These are phyloP conservation scores for Fennellomyces sp. DNA, from an alignment of 371 early-diverging fungal genomes.

Conservation along the genomic window DNA sequence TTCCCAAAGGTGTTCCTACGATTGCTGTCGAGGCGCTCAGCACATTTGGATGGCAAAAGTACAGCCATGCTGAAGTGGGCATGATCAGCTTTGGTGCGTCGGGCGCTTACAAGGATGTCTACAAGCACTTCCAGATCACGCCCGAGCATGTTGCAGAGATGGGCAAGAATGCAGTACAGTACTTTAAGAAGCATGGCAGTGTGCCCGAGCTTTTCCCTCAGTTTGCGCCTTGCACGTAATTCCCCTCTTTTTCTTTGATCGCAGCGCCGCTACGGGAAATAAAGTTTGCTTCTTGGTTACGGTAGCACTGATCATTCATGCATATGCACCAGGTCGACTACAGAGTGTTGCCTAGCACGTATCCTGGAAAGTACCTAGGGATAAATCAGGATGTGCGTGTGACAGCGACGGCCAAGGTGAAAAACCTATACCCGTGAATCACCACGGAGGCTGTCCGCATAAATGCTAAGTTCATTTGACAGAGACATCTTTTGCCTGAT, in stretches of 20 bases:
- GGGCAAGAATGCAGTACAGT: constrained; percentile 66
- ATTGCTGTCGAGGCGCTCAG: constrained; percentile 95
- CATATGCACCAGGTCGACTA: too few species aligned
- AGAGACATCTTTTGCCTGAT: too few species aligned
- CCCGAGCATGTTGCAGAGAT: constrained; percentile 71
- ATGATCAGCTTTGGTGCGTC: constrained; percentile 96
- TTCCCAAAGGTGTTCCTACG: constrained; percentile 79
- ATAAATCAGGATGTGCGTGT: too few species aligned
- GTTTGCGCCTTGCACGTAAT: background rate
- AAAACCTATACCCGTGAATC: too few species aligned
- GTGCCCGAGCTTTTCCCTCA: constrained; percentile 26
- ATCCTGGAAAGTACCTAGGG: too few species aligned
- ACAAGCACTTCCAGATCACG: constrained; percentile 76
- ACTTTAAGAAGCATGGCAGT: constrained; percentile 57
- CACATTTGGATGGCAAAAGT: constrained; percentile 95
- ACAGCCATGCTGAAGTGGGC: constrained; percentile 89
- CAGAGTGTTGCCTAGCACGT: too few species aligned
- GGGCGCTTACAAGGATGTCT: constrained; percentile 60
- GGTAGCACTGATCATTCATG: too few species aligned
- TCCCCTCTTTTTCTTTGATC: background rate
- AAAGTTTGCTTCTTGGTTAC: too few species aligned
- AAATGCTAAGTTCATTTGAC: too few species aligned
- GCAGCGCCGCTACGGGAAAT: too few species aligned
- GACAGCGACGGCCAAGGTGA: too few species aligned
- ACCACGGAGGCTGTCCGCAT: too few species aligned